Conservation (phyloP, 139 green algal genomes). For the Nannochloris sp. region DNA sequence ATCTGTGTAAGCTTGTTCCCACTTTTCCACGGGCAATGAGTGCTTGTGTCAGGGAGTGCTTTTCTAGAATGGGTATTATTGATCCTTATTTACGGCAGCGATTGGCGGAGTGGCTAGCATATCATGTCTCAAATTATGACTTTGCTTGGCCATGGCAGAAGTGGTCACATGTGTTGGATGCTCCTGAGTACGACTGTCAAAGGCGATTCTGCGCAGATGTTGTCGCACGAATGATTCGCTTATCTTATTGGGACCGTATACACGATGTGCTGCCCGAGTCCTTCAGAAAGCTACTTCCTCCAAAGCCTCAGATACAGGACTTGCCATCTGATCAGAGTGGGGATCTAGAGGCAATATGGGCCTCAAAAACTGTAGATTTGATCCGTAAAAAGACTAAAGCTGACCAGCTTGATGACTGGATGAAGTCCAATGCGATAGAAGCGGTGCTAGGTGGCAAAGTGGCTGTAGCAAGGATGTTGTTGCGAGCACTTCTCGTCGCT, state of each 20-base stretch:
- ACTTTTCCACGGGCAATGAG: conserved; percentile 48
- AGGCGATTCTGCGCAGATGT: conserved; percentile 52
- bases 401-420: conserved; percentile 19
- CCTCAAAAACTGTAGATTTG: conserved; percentile 27
- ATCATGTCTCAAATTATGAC: conserved; percentile 80
- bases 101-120: conserved; percentile 75
- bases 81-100: conserved; percentile 61
- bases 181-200: conserved; percentile 52
- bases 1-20: conserved; percentile 61
- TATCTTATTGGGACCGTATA: conserved; percentile 47
- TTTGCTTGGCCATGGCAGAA: conserved; percentile 85
- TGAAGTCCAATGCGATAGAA: conserved; percentile 15
- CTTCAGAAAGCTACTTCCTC: conserved; percentile 50
- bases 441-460: conserved; percentile 22
- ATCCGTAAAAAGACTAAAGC: conserved; percentile 15
- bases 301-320: conserved; percentile 23
- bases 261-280: conserved; percentile 33
- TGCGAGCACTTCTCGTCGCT: conserved; percentile 52
- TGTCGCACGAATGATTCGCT: conserved; percentile 52
- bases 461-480: conserved; percentile 32
- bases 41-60: conserved; percentile 59
- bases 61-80: conserved; percentile 45
- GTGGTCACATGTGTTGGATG: conserved; percentile 57
- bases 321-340: conserved; percentile 18
- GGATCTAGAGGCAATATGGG: conserved; percentile 15